Conservation (phyloP, 2,329 filamentous ascomycete species). For the Ceratocystis lukuohia region DNA sequence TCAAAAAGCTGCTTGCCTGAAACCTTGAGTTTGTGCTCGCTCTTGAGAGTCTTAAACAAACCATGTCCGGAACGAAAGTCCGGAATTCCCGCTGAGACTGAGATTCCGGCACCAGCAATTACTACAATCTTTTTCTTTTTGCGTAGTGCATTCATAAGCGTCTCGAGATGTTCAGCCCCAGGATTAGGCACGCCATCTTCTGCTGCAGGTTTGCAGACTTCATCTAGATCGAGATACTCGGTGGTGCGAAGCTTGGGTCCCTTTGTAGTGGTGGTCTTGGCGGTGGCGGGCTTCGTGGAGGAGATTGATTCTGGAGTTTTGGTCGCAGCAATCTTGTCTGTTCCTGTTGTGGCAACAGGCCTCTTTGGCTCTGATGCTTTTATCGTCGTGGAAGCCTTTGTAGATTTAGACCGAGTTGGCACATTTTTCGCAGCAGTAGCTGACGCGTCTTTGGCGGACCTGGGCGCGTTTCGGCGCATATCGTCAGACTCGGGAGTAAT, state of each 20-base stretch:
- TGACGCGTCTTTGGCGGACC: slow-evolving; percentile 38
- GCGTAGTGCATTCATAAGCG: slow-evolving; percentile 59
- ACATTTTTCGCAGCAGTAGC: slow-evolving; percentile 60
- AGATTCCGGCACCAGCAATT: slow-evolving; percentile 91
- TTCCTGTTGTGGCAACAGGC: background rate
- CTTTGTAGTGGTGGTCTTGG: slow-evolving; percentile 6
- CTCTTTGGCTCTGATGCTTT: background rate
- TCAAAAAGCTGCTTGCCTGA: slow-evolving; percentile 96
- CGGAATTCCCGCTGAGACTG: slow-evolving; percentile 89
- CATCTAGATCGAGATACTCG: slow-evolving; percentile 61
- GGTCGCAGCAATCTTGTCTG: background rate
- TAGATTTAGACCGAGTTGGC: slow-evolving; percentile 28
- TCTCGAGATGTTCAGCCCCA: slow-evolving; percentile 48
- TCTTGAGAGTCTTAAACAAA: slow-evolving; percentile 72
- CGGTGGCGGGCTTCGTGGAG: background rate
- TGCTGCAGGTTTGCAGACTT: slow-evolving; percentile 21
- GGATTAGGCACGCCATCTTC: slow-evolving; percentile 35
- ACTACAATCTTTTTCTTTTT: slow-evolving; percentile 95
- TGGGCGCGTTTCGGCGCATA: slow-evolving; percentile 23
- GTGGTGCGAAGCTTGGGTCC: slow-evolving; percentile 53
- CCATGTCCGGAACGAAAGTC: slow-evolving; percentile 90
- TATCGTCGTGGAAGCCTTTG: background rate
- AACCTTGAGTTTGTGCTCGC: slow-evolving; percentile 72
- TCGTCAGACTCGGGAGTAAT: background rate
- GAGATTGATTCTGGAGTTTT: background rate